Conservation (phyloP, 2,329 filamentous ascomycete species). For the Colletotrichum orchidophilum region DNA sequence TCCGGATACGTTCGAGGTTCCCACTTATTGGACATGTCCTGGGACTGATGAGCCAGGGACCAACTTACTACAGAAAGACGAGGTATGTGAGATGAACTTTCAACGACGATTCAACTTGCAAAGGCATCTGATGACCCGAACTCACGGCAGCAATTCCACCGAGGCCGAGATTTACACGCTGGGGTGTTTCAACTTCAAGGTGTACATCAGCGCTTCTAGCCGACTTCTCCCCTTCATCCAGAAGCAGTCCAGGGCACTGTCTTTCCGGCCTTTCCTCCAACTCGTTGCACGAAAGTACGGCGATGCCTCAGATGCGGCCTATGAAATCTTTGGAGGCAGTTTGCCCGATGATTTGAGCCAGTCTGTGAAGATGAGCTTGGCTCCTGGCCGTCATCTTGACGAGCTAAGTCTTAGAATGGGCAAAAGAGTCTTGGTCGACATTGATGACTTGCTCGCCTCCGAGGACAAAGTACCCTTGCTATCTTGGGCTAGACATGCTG, state of each 20-base stretch:
- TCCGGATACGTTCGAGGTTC: constrained; percentile 12
- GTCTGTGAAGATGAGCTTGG: constrained; percentile 19
- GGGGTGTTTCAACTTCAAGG: constrained; percentile 39
- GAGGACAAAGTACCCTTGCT: constrained; percentile 16
- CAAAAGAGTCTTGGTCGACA: constrained; percentile 15
- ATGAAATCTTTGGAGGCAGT: constrained; percentile 16
- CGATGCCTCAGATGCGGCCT: constrained; percentile 25
- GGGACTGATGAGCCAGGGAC: constrained; percentile 19
- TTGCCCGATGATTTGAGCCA: constrained; percentile 22
- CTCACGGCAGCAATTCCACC: background rate
- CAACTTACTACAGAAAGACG: constrained; percentile 16
- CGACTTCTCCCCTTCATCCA: constrained; percentile 40
- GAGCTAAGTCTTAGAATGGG: constrained; percentile 35
- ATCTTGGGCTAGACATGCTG: constrained; percentile 23
- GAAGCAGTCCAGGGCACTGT: constrained; percentile 36
- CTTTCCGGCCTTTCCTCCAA: constrained; percentile 42
- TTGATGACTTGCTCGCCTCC: constrained; percentile 12
- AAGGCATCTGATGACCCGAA: background rate
- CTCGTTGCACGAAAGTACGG: constrained; percentile 22
- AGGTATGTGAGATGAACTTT: constrained; percentile 8
- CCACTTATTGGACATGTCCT: constrained; percentile 33
- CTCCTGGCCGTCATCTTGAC: constrained; percentile 33
- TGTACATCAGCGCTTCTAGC: constrained; percentile 40
- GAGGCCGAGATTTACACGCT: constrained; percentile 41
- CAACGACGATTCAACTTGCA: background rate